Evolutionary conservation across 345 rosid genomes (phyloP), one percentile per base, ranked within the genome.

Genomic region (Fremontodendron californicum): DNA sequence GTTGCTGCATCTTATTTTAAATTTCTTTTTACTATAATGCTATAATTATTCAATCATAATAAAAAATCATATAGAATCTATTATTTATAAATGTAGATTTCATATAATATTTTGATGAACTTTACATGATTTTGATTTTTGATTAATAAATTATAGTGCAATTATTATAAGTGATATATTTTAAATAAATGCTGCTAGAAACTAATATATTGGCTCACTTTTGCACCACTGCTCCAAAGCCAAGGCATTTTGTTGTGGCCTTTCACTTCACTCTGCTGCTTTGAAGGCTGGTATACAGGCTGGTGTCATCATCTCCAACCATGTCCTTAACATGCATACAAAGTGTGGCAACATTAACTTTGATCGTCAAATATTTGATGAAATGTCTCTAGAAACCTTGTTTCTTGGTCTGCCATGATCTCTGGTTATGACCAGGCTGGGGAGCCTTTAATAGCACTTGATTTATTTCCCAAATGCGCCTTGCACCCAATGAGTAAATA

Each of bases 351-450:
- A 78, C 2, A 40, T 85, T 18, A 25, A 31, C 0, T 45, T n/a
- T 1, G 93, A 93, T 18, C 89, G 89, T 9, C 77, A 78, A 19
- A 3, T 83, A 82, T 89, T 91, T 71, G 94, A 86, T 76, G 87
- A 87, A 77, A 87, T 91, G 91, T 73, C 86, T 63, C n/a, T n/a
- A n/a, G 78, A 82, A 91, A 89, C 45, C 86, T 91, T 11, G 88
- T 89, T 9, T 88, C 95, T 0, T 89, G 91, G 93, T 87, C 95
- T 6, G 89, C 93, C 61, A 83, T 91, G 84, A 83, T 91, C 57
- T 87, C 93, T 7, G 93, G 89, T 21, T 88, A 87, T 82, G 85
- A 73, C 61, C 93, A 88, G 69, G 67, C 57, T 45, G 87, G 86
- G 29, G 57, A 82, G 31, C 81, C 82, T 67, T 4, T 69, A 6